Evolutionary conservation across 2,329 filamentous ascomycete species (phyloP), one percentile per base, ranked within the genome.

Genomic region (Xylaria sp.): DNA sequence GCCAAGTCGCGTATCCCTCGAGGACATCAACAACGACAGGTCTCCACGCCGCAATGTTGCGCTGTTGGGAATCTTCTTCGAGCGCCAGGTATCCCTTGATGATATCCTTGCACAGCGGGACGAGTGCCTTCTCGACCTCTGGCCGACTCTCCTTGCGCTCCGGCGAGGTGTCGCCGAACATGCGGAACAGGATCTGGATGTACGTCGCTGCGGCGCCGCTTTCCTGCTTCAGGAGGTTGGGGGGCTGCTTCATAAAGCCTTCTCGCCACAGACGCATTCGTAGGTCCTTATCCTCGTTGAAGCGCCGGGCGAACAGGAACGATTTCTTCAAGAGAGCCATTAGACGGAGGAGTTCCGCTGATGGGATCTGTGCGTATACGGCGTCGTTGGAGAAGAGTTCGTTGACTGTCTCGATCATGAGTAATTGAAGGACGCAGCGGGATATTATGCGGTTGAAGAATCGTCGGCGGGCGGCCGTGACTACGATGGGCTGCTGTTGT

Each of bases 371-470:
- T 6, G 90, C 86, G 78, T 99, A 99, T 18, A 99, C 97, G 0
- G 92, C 89, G 77, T 98, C 94, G 80, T 98, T 99, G 74, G 94
- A 97, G 83, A 99, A 99, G 57, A 99, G 89, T 80, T 99, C 97
- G 76, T 97, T 97, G 48, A 99, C 97, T 0, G 97, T 99, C 80
- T 99, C 97, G 74, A 99, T 99, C 94, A 99, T 99, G 71, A 99
- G 89, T 2, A 99, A 88, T 80, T 99, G 97, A 9, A 99, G 85
- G 4, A 99, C 97, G 78, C 96, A 99, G 73, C 97, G 95, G 15
- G 95, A 97, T 80, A 99, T 99, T 80, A 99, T 99, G 73, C 95
- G 93, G 82, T 99, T 99, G 86, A 99, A 99, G 84, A 97, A 97
- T 60, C 94, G 91, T 41, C 96, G 89, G 30, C 96, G 92, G 0